phyloP scores from a whole-genome alignment of 305 asterid species.

The Solanum aculeatissimum region DNA sequence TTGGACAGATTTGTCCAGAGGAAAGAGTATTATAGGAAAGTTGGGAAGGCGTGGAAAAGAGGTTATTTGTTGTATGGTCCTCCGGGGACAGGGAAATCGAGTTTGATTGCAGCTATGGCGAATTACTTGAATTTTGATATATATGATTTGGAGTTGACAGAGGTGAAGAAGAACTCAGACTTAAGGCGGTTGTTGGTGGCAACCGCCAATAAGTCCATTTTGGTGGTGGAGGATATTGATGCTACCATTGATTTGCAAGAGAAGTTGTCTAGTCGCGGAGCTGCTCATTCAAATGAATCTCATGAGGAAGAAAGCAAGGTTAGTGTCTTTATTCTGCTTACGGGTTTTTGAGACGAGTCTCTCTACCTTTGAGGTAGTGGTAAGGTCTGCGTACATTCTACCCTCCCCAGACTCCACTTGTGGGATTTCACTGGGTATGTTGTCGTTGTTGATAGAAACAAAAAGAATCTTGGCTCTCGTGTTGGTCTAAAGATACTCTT shows the following conservation, averaged over 20 bases:
- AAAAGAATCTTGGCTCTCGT: neutral
- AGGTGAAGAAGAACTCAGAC: neutral
- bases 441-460: neutral
- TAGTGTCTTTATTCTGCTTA: neutral
- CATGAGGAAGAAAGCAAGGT: neutral
- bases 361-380: no score
- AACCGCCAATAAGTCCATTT: neutral
- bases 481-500: neutral
- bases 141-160: slow-evolving; percentile 67
- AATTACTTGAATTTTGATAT: slow-evolving; percentile 55
- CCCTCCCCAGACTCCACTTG: no score
- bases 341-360: no score
- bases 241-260: neutral
- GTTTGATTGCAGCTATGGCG: slow-evolving; percentile 70
- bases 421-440: no score
- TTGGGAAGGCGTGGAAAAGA: slow-evolving; percentile 73
- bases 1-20: neutral
- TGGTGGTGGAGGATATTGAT: neutral
- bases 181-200: neutral
- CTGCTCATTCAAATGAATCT: neutral
- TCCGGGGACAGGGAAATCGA: slow-evolving; percentile 60
- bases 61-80: slow-evolving; percentile 75
- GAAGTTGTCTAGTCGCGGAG: neutral
- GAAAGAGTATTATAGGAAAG: slow-evolving; percentile 21
- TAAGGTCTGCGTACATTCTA: no score